A percentile compares a stretch with the other conserved stretches of the same genome.
Evolutionary conservation across 306 rosid species (phyloP).

Genomic region (Parietaria judaica): DNA sequence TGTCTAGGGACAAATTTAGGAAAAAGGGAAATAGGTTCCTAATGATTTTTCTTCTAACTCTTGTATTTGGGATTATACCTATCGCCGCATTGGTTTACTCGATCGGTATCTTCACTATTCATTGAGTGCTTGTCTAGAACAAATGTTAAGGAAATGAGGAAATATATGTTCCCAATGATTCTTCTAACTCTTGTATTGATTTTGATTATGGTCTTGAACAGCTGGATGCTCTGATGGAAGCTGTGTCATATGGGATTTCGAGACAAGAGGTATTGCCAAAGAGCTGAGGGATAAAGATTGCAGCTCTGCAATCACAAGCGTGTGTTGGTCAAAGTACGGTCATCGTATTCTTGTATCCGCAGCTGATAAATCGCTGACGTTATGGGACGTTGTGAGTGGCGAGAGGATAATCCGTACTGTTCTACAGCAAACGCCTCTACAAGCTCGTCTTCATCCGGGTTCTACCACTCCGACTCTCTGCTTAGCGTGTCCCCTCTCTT

Average conservation of each 20-base stretch:
- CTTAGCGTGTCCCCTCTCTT: conserved; percentile 90
- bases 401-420: conserved; percentile 49
- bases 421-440: conserved; percentile 74
- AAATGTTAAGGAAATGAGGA: no score
- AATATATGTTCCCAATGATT: no score
- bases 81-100: no score
- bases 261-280: conserved; percentile 89
- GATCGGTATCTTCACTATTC: no score
- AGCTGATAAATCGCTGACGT: conserved; percentile 74
- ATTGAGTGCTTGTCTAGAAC: no score
- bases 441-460: conserved; percentile 90
- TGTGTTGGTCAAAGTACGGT: conserved; percentile 69
- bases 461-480: conserved; percentile 74
- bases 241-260: conserved; percentile 90
- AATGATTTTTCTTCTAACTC: no score
- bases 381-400: conserved; percentile 77
- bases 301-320: conserved; percentile 54
- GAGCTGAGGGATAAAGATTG: conserved; percentile 73
- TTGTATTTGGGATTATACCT: no score
- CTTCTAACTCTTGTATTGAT: neutral
- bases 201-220: conserved; percentile 13
- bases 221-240: conserved; percentile 98
- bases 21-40: neutral
- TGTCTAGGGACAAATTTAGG: neutral
- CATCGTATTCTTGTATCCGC: conserved; percentile 78